A percentile compares a stretch with the other conserved stretches of the same genome.
Evolutionary conservation across 768 basidiomycete genomes (phyloP).

Genomic region (Russula dissimulans): DNA sequence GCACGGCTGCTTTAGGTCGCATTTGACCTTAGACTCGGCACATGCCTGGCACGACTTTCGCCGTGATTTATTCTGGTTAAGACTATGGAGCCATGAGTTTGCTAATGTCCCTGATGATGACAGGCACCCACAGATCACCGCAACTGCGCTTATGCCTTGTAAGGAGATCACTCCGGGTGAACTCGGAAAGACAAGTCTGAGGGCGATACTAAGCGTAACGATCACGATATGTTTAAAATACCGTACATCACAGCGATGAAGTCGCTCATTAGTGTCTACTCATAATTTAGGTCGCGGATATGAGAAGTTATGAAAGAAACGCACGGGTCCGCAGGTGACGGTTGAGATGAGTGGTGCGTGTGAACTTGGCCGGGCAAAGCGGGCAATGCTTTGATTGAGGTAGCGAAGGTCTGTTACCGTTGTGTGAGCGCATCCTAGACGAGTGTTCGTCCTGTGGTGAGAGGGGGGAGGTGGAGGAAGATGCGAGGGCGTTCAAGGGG

Average conservation of each 20-base stretch:
- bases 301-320: constrained; percentile 21
- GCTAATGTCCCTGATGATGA: neutral
- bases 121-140: constrained; percentile 44
- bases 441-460: constrained; percentile 16
- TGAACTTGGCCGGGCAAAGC: constrained; percentile 58
- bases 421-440: constrained; percentile 42
- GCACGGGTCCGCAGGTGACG: constrained; percentile 56
- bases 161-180: constrained; percentile 57
- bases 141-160: constrained; percentile 60
- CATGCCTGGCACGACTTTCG: constrained; percentile 59
- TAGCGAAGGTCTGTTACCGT: constrained; percentile 52
- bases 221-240: neutral
- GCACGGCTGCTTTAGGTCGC: constrained; percentile 52
- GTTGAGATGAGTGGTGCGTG: constrained; percentile 57
- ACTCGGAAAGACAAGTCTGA: constrained; percentile 55
- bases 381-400: constrained; percentile 58
- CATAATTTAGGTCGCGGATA: neutral
- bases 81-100: constrained; percentile 1
- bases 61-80: constrained; percentile 43
- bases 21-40: constrained; percentile 61
- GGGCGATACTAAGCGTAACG: constrained; percentile 1
- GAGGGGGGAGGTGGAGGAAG: constrained; percentile 10
- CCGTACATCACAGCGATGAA: constrained; percentile 51
- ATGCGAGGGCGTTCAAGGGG: constrained; percentile 11
- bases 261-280: constrained; percentile 53